Evolutionary conservation across 371 early-diverging fungal species (phyloP).

Genomic region (Parasitella parasitica): DNA sequence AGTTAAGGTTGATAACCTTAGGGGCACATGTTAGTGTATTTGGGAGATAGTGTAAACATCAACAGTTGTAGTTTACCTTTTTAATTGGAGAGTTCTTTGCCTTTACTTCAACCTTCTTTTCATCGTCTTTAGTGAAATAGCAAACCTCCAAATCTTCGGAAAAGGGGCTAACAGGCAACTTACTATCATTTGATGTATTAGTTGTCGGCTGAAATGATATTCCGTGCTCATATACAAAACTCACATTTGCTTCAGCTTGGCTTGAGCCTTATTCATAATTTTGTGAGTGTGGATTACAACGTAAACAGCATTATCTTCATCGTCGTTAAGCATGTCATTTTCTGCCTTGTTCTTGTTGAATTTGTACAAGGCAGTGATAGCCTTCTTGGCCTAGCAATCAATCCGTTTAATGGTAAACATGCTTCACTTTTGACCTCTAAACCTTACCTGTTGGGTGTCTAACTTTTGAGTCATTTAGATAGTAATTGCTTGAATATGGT

Average conservation of each 20-base stretch:
- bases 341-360: conserved; percentile 1
- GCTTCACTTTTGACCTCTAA: neutral
- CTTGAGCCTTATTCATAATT: conserved; percentile 13
- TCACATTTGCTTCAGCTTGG: conserved; percentile 15
- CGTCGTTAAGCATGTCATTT: conserved; percentile 17
- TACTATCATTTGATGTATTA: neutral
- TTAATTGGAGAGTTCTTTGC: conserved; percentile 9
- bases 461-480: conserved; percentile 13
- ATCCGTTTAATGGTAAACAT: neutral
- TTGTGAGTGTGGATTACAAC: conserved; percentile 20
- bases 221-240: neutral
- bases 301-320: conserved; percentile 3
- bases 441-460: conserved; percentile 14
- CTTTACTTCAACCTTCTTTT: conserved; percentile 1
- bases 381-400: conserved; percentile 16
- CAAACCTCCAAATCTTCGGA: conserved; percentile 12
- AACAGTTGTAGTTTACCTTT: conserved; percentile 5
- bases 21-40: neutral
- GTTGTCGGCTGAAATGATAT: no score
- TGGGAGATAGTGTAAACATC: neutral
- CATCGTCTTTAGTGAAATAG: conserved; percentile 14
- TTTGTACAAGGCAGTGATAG: conserved; percentile 23
- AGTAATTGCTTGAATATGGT: neutral
- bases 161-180: conserved; percentile 8
- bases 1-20: conserved; percentile 62